Conservation (phyloP, 2,329 filamentous ascomycete species). For the Aureobasidium sp. region DNA sequence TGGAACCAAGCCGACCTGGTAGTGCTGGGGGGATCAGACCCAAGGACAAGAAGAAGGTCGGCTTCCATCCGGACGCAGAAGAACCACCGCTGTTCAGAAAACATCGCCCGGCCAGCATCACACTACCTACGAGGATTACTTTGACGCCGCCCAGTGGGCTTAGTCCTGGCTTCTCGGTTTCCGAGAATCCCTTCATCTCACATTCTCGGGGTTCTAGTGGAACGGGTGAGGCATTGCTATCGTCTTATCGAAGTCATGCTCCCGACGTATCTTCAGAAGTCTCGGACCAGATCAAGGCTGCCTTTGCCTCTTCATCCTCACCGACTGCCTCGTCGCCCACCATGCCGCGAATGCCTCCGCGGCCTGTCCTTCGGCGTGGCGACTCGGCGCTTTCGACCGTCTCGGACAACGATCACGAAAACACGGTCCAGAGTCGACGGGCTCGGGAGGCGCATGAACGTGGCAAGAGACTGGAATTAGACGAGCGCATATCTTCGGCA, state of each 20-base stretch:
- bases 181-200: not conserved
- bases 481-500: constrained; percentile 23
- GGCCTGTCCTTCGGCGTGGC: constrained; percentile 15
- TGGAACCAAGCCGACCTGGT: constrained; percentile 12
- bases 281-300: constrained; percentile 14
- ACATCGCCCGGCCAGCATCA: constrained; percentile 12
- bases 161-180: not conserved
- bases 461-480: constrained; percentile 27
- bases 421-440: constrained; percentile 15
- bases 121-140: constrained; percentile 2
- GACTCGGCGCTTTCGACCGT: constrained; percentile 12
- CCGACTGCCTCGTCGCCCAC: not conserved
- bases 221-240: not conserved
- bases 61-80: constrained; percentile 15
- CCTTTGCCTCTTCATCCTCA: constrained; percentile 3
- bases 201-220: constrained; percentile 5
- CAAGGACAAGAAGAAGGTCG: constrained; percentile 19
- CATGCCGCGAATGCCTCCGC: constrained; percentile 6
- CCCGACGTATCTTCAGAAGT: constrained; percentile 14
- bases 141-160: constrained; percentile 4
- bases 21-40: constrained; percentile 12
- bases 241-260: constrained; percentile 5
- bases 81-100: constrained; percentile 9
- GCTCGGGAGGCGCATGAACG: constrained; percentile 27
- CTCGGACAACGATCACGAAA: constrained; percentile 7